Evolutionary conservation across 2,329 filamentous ascomycete genomes (phyloP).

Genomic region (Helotiales sp.): DNA sequence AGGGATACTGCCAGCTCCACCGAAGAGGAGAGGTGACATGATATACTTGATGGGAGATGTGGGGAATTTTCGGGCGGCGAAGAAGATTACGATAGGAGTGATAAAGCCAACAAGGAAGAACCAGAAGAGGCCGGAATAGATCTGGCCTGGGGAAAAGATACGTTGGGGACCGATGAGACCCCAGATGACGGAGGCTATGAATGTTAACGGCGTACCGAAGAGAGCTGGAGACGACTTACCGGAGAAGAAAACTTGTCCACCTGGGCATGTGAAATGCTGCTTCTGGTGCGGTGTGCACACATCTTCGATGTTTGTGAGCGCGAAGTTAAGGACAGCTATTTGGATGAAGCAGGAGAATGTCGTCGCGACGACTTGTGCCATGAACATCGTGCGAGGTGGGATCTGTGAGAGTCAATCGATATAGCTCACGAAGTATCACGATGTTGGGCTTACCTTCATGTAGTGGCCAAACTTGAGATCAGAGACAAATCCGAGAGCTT

Average conservation of each 20-base stretch:
- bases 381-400: slow-evolving; percentile 34
- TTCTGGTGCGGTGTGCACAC: slow-evolving; percentile 59
- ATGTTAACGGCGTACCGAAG: neutral
- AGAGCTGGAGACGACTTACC: slow-evolving; percentile 7
- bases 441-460: slow-evolving; percentile 42
- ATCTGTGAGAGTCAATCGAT: slow-evolving; percentile 57
- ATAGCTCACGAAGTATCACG: slow-evolving; percentile 11
- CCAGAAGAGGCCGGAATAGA: slow-evolving; percentile 66
- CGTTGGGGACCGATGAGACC: slow-evolving; percentile 70
- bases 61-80: slow-evolving; percentile 56
- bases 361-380: slow-evolving; percentile 58
- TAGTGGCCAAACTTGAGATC: slow-evolving; percentile 53
- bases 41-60: slow-evolving; percentile 54
- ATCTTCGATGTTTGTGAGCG: slow-evolving; percentile 59
- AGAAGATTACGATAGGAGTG: slow-evolving; percentile 60
- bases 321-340: slow-evolving; percentile 61
- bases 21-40: slow-evolving; percentile 26
- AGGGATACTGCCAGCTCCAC: slow-evolving; percentile 42
- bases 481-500: slow-evolving; percentile 45
- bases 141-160: slow-evolving; percentile 64
- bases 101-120: slow-evolving; percentile 70
- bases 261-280: slow-evolving; percentile 57
- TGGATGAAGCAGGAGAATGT: slow-evolving; percentile 63
- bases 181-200: slow-evolving; percentile 69
- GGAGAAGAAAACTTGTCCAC: slow-evolving; percentile 59